phyloP scores from a whole-genome alignment of 441 rosid species.

The Erodium moschatum region DNA sequence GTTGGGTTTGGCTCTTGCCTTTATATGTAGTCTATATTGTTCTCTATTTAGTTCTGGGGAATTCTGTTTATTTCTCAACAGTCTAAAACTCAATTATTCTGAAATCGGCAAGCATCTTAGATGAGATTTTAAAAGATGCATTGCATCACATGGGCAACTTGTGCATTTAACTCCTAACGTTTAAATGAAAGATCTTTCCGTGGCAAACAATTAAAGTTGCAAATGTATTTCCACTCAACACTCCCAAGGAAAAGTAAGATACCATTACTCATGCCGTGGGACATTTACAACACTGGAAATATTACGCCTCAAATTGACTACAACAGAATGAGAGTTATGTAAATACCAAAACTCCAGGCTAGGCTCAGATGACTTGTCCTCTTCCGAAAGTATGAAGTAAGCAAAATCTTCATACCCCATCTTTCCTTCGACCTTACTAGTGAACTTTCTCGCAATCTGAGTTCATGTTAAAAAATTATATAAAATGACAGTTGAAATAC shows the following conservation, averaged over 20 bases:
- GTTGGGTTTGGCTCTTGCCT: no score
- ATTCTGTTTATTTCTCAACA: background rate
- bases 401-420: constrained; percentile 99
- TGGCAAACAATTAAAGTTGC: background rate
- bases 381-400: constrained; percentile 89
- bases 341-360: constrained; percentile 90
- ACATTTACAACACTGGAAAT: background rate
- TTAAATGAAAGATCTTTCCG: background rate
- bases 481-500: constrained; percentile 14
- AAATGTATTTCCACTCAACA: background rate
- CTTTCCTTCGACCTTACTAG: constrained; percentile 79
- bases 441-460: constrained; percentile 82
- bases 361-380: constrained; percentile 91
- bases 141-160: background rate
- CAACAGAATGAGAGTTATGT: constrained; percentile 13
- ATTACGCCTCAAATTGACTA: background rate
- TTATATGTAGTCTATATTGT: no score
- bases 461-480: constrained; percentile 17
- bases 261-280: background rate
- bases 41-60: no score
- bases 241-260: background rate
- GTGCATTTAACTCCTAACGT: background rate
- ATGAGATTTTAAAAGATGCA: constrained; percentile 2
- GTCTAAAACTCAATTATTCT: background rate
- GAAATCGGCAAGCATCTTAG: background rate